Conservation (phyloP, 192 early-diverging fungal genomes). For the Bifiguratus adelaidae region DNA sequence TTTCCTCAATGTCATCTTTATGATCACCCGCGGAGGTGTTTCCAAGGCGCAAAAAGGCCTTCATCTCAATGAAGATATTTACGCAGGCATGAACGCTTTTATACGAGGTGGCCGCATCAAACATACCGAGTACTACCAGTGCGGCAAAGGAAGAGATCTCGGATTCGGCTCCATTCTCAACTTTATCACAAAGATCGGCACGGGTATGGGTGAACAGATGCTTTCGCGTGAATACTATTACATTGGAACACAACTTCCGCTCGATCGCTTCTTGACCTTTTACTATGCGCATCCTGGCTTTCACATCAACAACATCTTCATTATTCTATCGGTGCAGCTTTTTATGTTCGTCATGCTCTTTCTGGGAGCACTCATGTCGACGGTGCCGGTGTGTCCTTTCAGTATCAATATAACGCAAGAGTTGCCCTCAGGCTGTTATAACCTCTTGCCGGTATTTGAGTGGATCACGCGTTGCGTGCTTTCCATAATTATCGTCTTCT, state of each 20-base stretch:
- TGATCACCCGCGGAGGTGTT: slow-evolving; percentile 65
- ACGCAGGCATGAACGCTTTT: slow-evolving; percentile 68
- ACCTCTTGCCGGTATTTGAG: slow-evolving; percentile 44
- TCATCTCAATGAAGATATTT: slow-evolving; percentile 76
- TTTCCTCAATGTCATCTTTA: slow-evolving; percentile 63
- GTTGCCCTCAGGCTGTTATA: slow-evolving; percentile 38
- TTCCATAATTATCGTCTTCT: slow-evolving; percentile 58
- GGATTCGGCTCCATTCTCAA: slow-evolving; percentile 66
- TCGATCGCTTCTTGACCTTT: slow-evolving; percentile 66
- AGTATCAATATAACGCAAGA: slow-evolving; percentile 1
- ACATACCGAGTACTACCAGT: slow-evolving; percentile 71
- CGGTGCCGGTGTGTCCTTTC: slow-evolving; percentile 30
- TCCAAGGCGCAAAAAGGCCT: slow-evolving; percentile 67
- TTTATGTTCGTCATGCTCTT: slow-evolving; percentile 57
- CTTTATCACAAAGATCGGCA: slow-evolving; percentile 69
- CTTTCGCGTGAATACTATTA: slow-evolving; percentile 73
- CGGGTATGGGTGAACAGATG: slow-evolving; percentile 74
- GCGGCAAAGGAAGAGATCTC: slow-evolving; percentile 68
- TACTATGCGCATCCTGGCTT: slow-evolving; percentile 68
- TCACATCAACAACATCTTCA: slow-evolving; percentile 69
- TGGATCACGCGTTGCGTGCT: slow-evolving; percentile 57
- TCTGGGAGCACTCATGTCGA: slow-evolving; percentile 43
- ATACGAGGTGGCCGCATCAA: slow-evolving; percentile 61
- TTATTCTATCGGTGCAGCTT: slow-evolving; percentile 57
- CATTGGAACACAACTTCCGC: slow-evolving; percentile 56